Evolutionary conservation across 1,284 basidiomycete species (phyloP), one percentile per base, ranked within the genome.

Genomic region (Cerioporus squamosus): DNA sequence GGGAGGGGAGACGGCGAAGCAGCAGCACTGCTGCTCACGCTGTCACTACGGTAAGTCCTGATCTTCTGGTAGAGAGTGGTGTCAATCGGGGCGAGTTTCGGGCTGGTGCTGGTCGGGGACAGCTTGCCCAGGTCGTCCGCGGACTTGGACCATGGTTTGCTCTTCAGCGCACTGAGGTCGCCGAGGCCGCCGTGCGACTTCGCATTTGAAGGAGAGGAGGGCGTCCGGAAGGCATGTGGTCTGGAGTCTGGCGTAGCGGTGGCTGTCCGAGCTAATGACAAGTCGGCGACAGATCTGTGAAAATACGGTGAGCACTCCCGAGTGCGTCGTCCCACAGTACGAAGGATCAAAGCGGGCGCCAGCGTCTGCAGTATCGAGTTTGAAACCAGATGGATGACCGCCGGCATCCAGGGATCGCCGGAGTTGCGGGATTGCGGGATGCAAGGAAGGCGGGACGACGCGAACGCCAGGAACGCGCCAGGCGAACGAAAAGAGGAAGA

Each of bases 101-200:
- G 74, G 48, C 78, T 76, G 6, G 72, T 68, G 38, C 72, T 65
- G 6, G 61, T 69, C n/a, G 80, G 70, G 0, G 80, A 74, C 50
- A 84, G 75, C 69, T 82, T 85, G 67, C 82, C 81, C 45, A 93
- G 80, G 69, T 93, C 91, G 66, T 93, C 91, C 36, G 84, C 90
- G 2, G 90, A 92, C 66, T 79, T 84, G 14, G 90, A 91, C 90
- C 90, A 93, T 12, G 79, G 82, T 70, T 84, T 87, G 60, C 83
- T 80, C 1, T 88, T 87, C 17, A 90, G 82, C 48, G 73, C 77
- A 47, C 88, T 85, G 53, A 93, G 77, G 73, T 92, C 89, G 2
- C 88, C 89, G 2, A 83, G 75, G 38, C 77, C 78, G 6, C 73
- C 72, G 12, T 61, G 61, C 12, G 67, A 66, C n/a, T n/a, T n/a